Evolutionary conservation across 306 rosid species (phyloP).

Genomic region (Mucuna pruriens): DNA sequence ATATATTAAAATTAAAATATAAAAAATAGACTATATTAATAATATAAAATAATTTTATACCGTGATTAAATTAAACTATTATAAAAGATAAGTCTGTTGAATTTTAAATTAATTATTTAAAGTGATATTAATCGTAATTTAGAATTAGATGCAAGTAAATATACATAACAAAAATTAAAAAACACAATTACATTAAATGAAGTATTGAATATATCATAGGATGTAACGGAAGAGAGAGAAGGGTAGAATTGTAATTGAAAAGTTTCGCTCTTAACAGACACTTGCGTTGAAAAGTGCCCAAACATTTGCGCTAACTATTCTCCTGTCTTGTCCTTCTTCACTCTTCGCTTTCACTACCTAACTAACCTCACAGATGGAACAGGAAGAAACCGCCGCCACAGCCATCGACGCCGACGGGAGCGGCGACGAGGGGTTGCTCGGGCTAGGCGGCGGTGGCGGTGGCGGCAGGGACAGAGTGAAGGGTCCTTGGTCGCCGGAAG

Average conservation of each 20-base stretch:
- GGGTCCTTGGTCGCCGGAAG: slow-evolving; percentile 97
- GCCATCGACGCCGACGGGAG: slow-evolving; percentile 47
- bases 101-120: too few relatives aligned
- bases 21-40: too few relatives aligned
- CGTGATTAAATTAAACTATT: too few relatives aligned
- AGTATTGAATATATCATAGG: too few relatives aligned
- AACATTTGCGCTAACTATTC: slow-evolving; percentile 43
- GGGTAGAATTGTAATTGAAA: not conserved
- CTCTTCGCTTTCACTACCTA: not conserved
- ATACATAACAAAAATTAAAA: too few relatives aligned
- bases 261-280: too few relatives aligned
- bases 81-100: too few relatives aligned
- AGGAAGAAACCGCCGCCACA: slow-evolving; percentile 31
- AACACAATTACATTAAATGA: too few relatives aligned
- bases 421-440: slow-evolving; percentile 58
- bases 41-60: too few relatives aligned
- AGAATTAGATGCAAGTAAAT: too few relatives aligned
- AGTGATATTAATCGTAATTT: too few relatives aligned
- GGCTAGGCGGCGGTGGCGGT: slow-evolving; percentile 27
- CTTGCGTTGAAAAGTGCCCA: slow-evolving; percentile 31
- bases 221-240: not conserved
- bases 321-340: not conserved
- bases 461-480: slow-evolving; percentile 68
- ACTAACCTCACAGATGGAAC: slow-evolving; percentile 46
- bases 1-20: too few relatives aligned